Base-by-base conservation (phyloP, 2,329 filamentous ascomycete species). In the Scedosporium dehoogii region DNA sequence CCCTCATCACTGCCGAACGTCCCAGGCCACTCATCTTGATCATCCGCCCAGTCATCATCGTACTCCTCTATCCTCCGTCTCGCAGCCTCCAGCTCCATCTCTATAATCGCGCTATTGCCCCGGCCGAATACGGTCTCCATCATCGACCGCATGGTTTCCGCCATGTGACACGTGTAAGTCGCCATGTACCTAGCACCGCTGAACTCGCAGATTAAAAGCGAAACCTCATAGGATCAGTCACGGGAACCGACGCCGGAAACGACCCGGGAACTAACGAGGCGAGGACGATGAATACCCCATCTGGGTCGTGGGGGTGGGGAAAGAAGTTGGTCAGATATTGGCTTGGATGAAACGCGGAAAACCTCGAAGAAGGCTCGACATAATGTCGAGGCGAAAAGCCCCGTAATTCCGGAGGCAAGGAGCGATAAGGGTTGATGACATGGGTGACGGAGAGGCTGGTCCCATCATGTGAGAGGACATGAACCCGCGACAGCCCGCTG, bases 61-160 rank as follows among this genome's bases (percentile, higher is more conserved):
- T n/a, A 9, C 56, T 29, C 27, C 21, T 14, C 18, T 29, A 42
- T 14, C 33, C 56, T 59, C 33, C 14, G 14, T 23, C 33, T 38
- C 57, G 33, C 57, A 27, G 18, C 57, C 21, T 29, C 33, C 25
- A 59, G 18, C 33, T 59, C 57, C 57, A 10, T 10, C 27, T 42
- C 33, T 27, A 29, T 38, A 42, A 59, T 41, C 44, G 69, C 48
- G 1, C 63, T 61, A 4, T 63, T 29, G 27, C 27, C 64, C 16
- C 72, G 7, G 65, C 69, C 2, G 55, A 71, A 64, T 21, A 53
- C 48, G 18, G 46, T n/a, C 46, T 51, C 46, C 18, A 51, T 51
- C 46, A 51, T 16, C 46, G 46, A 51, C 7, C 18, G 46, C 18
- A 51, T 51, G 9, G 46, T 51, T 18, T 51, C 18, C 18, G 46